Base-by-base conservation (phyloP, 2,329 filamentous ascomycete species). In the Remersonia thermophila region DNA sequence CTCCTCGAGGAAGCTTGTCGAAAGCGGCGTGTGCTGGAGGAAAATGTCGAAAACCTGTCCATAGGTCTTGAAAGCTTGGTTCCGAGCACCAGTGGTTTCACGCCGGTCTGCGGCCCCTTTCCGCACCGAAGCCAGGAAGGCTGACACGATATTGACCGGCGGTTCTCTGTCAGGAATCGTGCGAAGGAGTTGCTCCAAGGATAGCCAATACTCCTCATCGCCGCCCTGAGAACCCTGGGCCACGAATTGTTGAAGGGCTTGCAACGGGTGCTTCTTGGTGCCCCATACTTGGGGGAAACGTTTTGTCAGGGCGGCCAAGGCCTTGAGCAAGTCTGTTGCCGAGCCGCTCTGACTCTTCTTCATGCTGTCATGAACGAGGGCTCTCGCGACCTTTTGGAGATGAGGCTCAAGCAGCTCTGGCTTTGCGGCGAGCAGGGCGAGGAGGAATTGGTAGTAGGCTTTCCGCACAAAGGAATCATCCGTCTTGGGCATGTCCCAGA, bases 211-310 rank as follows among this genome's bases (percentile, higher is more conserved):
- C 8, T 67, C 70, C 3, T 67, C 60, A 0, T 74, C 65, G 3
- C 81, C 80, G n/a, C 77, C 73, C 51, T 95, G 83, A 0, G 89
- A 93, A 3, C 91, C 89, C 49, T 78, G 83, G 43, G 82, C 77
- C 6, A 96, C 63, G 47, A 93, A 91, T 7, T 75, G 64, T 33
- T 73, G 70, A 3, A 98, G 57, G 15, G 79, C 61, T 3, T 62
- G 61, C 2, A 71, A 46, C 0, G 72, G 65, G 1, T 69, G 59
- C 38, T 69, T 73, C 44, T 74, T 71, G n/a, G 70, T 65, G 1
- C 76, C 79, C 91, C 91, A 98, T 8, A 87, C 64, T 12, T 75
- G 67, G 1, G 84, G 77, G 33, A 77, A 69, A 10, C 55, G 55
- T 20, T 62, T 59, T 0, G 86, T 89, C 36, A 95, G 58, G 9